Evolutionary conservation across 176 grass and related monocot genomes (phyloP), one percentile per base, ranked within the genome.

Genomic region (Urochloa ruziziensis): DNA sequence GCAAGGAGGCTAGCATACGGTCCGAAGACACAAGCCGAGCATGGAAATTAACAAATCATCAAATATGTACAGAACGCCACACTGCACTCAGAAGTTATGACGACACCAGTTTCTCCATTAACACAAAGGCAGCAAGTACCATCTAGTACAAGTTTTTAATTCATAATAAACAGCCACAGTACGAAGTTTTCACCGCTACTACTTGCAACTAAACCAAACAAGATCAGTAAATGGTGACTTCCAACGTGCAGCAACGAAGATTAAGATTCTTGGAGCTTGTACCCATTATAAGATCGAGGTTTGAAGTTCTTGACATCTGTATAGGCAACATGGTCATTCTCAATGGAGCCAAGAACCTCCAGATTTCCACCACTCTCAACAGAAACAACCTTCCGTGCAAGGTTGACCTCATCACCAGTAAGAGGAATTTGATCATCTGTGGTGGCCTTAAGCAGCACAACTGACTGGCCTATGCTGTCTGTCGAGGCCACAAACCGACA

Each of bases 221-320:
- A n/a, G 80, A 83, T 56, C 80, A 83, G 18, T 58, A 58, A 17
- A 83, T 39, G 24, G 68, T 73, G 53, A 49, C 54, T 62, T 83
- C 25, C 40, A 83, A 24, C 28, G 15, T 59, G 33, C 68, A 58
- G 33, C 68, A 39, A 25, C 35, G 0, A 62, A 83, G 5, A 11
- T 4, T 1, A 16, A 83, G 28, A 32, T 10, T 13, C 17, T n/a
- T 14, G 3, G 58, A 10, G 28, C 28, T 73, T 36, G 28, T 62
- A 34, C 68, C 32, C 68, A 21, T 34, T 62, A 73, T 4, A 42
- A n/a, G n/a, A n/a, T n/a, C 4, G 42, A 71, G 80, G 29, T 62
- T 19, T 13, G 69, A 83, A 62, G 24, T 33, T 21, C 58, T 1
- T 8, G 16, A 0, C 11, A 49, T 23, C 27, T 35, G 3, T 54